Percentiles rank a stretch among this genome's conserved stretches.
Conservation (phyloP, 148 eudicot genomes). For the Pharnaceum exiguum region DNA sequence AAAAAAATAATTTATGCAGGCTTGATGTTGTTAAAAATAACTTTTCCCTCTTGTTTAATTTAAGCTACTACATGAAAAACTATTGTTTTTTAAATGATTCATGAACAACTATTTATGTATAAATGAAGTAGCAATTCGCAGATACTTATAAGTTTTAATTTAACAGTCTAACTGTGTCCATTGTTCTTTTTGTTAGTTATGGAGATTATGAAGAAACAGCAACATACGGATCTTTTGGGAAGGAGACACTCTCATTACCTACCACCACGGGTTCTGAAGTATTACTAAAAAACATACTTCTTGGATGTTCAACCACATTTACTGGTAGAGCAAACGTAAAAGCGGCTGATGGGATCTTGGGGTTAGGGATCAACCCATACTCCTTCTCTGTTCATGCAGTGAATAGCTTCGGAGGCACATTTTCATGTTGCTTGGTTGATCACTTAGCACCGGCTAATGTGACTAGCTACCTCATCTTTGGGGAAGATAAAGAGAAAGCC, state of each 20-base stretch:
- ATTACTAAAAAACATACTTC: conserved; percentile 16
- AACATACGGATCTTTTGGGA: conserved; percentile 33
- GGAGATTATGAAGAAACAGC: conserved; percentile 17
- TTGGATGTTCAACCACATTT: conserved; percentile 37
- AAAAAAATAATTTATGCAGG: too few relatives aligned
- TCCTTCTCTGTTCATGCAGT: conserved; percentile 33
- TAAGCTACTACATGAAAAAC: too few relatives aligned
- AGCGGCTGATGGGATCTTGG: conserved; percentile 39
- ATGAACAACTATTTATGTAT: background rate
- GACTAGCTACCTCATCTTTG: conserved; percentile 36
- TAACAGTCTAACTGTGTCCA: too few relatives aligned
- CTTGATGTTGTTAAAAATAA: too few relatives aligned
- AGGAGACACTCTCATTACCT: conserved; percentile 28
- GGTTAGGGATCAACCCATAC: conserved; percentile 33
- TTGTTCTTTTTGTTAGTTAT: conserved; percentile 21
- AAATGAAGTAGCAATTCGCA: background rate
- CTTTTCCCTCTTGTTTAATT: too few relatives aligned
- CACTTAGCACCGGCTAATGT: conserved; percentile 35
- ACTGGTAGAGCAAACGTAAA: conserved; percentile 15
- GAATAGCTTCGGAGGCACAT: conserved; percentile 30
- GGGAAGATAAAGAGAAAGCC: conserved; percentile 8
- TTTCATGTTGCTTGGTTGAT: conserved; percentile 52
- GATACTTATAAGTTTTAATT: background rate
- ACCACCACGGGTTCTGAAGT: conserved; percentile 22
- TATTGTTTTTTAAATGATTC: too few relatives aligned